Percentiles rank a stretch among this genome's conserved stretches.
These are phyloP conservation scores for Cladophialophora immunda DNA, from an alignment of 2,329 filamentous ascomycete species.

Conservation along the genomic window DNA sequence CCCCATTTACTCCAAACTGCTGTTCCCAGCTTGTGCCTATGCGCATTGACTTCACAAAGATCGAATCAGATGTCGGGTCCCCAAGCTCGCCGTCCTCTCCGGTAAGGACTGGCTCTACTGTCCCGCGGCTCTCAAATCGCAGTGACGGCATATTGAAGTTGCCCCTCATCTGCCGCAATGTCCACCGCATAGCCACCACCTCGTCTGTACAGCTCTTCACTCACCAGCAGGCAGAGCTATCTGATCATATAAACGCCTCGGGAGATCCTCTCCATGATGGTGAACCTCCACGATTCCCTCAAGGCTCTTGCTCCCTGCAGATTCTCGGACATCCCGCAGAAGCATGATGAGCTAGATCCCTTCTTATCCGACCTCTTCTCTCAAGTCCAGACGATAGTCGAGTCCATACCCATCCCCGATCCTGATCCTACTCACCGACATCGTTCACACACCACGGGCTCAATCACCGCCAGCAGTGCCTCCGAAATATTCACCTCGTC, in stretches of 20 bases:
- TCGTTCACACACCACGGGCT: conserved; percentile 64
- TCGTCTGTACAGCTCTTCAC: neutral
- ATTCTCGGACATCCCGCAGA: conserved; percentile 60
- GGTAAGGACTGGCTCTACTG: neutral
- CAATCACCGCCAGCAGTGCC: conserved; percentile 55
- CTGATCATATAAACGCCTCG: neutral
- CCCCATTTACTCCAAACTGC: conserved; percentile 7
- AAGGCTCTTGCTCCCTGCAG: conserved; percentile 64
- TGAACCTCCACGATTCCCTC: conserved; percentile 67
- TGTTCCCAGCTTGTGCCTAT: neutral
- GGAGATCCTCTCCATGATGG: conserved; percentile 52
- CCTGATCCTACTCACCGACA: conserved; percentile 60
- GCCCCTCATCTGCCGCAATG: conserved; percentile 23
- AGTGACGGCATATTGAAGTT: neutral
- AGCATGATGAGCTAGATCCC: conserved; percentile 58
- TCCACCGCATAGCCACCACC: conserved; percentile 10
- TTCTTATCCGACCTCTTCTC: conserved; percentile 69
- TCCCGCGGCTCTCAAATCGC: neutral
- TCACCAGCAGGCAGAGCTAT: neutral
- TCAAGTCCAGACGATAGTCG: conserved; percentile 74
- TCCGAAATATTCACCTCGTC: conserved; percentile 63
- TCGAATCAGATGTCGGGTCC: conserved; percentile 19
- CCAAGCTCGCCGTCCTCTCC: conserved; percentile 18
- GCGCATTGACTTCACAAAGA: neutral
- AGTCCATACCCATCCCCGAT: conserved; percentile 73